Base-by-base conservation (phyloP, 2,329 filamentous ascomycete species). In the Diaporthe citrichinensis region DNA sequence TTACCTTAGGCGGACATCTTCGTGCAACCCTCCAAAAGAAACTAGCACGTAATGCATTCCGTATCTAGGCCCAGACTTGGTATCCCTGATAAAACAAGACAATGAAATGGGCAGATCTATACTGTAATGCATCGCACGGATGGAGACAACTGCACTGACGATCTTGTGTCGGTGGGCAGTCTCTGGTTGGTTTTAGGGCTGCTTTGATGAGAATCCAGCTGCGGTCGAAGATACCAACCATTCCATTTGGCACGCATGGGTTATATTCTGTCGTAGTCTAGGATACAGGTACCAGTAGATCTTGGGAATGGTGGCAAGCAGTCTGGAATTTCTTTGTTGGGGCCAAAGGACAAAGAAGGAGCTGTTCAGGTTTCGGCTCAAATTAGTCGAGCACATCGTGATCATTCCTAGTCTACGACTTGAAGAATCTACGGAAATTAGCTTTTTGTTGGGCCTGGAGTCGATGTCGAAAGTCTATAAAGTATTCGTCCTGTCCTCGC, bases 271-370 rank as follows among this genome's bases (percentile, higher is more conserved):
- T 20, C 28, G 17, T 39, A 39, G 36, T 34, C 28, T 31, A 23
- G 6, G 55, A 1, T 9, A 4, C 28, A 34, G 55, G 28, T 9
- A 34, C 53, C 9, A 28, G 28, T 34, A 20, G 28, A 34, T 58
- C 15, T 34, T 58, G 55, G 55, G 55, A 58, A 58, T 58, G 28
- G 55, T 31, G 55, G 55, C 55, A 58, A 58, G 14, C 28, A 58
- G 55, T 58, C 28, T 58, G 55, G 28, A 34, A 58, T 58, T 58
- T 58, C 49, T 28, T 53, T 34, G 12, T 34, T 23, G 28, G 7
- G 12, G 28, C 31, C 28, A 58, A 14, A 58, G 55, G 8, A 58
- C 55, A 34, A 58, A 58, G 55, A 4, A 53, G 10, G n/a, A 14
- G 3, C 31, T 58, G 14, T 28, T 28, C 51, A 28, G n/a, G 28